Evolutionary conservation across 2,329 filamentous ascomycete genomes (phyloP).

Genomic region (Paecilomyces variotii): DNA sequence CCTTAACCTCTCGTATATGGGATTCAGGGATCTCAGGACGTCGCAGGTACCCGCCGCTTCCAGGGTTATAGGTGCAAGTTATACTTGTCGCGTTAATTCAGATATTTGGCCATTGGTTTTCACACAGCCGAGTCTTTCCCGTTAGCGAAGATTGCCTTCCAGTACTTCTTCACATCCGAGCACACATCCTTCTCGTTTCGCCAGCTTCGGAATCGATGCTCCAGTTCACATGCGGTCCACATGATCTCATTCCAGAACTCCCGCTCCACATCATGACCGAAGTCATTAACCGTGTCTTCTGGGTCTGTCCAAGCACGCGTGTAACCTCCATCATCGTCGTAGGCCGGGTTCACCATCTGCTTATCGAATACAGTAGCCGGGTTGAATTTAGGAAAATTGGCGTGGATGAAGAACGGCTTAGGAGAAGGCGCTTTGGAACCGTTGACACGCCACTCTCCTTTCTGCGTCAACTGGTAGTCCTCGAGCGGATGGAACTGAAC

Average conservation of each 20-base stretch:
- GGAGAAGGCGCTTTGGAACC: conserved; percentile 21
- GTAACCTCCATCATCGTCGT: conserved; percentile 23
- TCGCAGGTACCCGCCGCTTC: not conserved
- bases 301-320: conserved; percentile 26
- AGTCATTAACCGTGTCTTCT: conserved; percentile 18
- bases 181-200: conserved; percentile 24
- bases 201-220: conserved; percentile 25
- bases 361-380: conserved; percentile 28
- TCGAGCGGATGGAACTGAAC: conserved; percentile 29
- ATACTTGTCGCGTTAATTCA: not conserved
- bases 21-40: not conserved
- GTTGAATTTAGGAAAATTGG: conserved; percentile 34
- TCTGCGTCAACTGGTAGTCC: conserved; percentile 20
- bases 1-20: not conserved
- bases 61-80: not conserved
- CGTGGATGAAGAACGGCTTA: conserved; percentile 32
- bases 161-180: conserved; percentile 24
- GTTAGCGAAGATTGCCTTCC: conserved; percentile 23
- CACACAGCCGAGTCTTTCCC: not conserved
- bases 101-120: not conserved
- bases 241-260: conserved; percentile 32
- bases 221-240: conserved; percentile 30
- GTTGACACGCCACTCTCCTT: conserved; percentile 19
- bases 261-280: conserved; percentile 29
- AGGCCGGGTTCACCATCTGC: conserved; percentile 19